Evolutionary conservation across 768 basidiomycete species (phyloP).

Genomic region (Termitomyces sp.): DNA sequence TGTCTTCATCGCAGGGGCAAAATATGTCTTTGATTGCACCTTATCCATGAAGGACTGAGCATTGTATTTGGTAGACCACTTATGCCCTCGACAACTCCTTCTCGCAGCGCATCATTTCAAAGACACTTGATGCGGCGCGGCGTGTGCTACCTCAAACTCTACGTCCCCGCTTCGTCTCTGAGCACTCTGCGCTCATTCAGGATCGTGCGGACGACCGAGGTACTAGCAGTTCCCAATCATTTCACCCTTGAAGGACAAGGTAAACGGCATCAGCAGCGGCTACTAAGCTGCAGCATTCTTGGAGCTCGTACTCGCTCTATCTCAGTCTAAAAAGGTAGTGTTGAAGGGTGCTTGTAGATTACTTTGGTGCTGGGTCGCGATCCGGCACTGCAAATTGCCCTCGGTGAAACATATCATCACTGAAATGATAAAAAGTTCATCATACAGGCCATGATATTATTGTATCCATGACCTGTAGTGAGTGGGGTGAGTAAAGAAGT

Average conservation of each 20-base stretch:
- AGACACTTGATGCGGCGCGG: conserved; percentile 90
- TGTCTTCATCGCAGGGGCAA: conserved; percentile 94
- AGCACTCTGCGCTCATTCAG: conserved; percentile 87
- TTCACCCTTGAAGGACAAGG: conserved; percentile 76
- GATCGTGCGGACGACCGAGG: conserved; percentile 93
- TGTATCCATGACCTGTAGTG: too few relatives aligned
- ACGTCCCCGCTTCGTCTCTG: conserved; percentile 89
- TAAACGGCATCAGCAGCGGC: conserved; percentile 18
- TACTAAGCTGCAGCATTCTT: conserved; percentile 8
- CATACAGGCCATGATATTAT: too few relatives aligned
- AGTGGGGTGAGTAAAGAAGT: too few relatives aligned
- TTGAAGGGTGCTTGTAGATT: conserved; percentile 9
- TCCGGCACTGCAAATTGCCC: too few relatives aligned
- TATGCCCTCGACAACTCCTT: conserved; percentile 88
- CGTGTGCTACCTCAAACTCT: conserved; percentile 89
- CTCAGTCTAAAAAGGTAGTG: neutral
- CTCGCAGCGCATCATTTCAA: conserved; percentile 92
- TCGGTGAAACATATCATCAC: too few relatives aligned
- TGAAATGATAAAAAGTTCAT: too few relatives aligned
- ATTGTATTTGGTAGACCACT: conserved; percentile 52
- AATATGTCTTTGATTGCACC: conserved; percentile 34
- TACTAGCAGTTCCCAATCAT: conserved; percentile 98
- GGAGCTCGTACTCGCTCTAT: neutral
- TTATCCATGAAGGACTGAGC: neutral
- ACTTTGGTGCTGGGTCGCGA: conserved; percentile 1